Evolutionary conservation across 768 basidiomycete genomes (phyloP).

Genomic region (Amanita pseudoporphyria): DNA sequence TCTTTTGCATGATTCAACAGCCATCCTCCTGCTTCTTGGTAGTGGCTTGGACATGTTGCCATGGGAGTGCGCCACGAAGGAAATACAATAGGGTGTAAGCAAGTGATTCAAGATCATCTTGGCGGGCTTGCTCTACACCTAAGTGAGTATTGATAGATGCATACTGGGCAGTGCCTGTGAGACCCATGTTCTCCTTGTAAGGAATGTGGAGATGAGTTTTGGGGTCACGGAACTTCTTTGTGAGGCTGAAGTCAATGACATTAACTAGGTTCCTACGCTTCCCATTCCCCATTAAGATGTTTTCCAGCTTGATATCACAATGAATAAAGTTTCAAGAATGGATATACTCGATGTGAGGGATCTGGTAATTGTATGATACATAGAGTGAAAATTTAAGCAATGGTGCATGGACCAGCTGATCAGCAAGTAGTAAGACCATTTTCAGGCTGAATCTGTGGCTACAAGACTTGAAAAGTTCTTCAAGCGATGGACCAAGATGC

Average conservation of each 20-base stretch:
- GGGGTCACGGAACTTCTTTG: too few species aligned
- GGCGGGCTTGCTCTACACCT: too few species aligned
- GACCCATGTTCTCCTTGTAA: too few species aligned
- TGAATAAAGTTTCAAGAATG: constrained; percentile 98
- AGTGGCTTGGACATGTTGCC: constrained; percentile 27
- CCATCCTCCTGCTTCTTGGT: constrained; percentile 26
- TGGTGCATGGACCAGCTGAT: constrained; percentile 68
- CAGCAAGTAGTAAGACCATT: constrained; percentile 92
- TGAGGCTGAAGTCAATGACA: too few species aligned
- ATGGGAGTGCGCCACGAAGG: too few species aligned
- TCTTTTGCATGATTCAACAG: constrained; percentile 32
- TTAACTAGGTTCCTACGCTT: too few species aligned
- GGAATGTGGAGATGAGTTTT: too few species aligned
- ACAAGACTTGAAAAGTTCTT: constrained; percentile 90
- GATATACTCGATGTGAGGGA: constrained; percentile 98
- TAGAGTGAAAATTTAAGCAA: constrained; percentile 15
- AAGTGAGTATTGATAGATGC: constrained; percentile 98
- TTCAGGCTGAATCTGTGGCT: constrained; percentile 97
- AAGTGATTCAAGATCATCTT: too few species aligned
- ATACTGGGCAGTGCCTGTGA: too few species aligned
- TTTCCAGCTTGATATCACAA: constrained; percentile 98
- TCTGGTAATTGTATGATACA: constrained; percentile 43
- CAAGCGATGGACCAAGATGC: constrained; percentile 87
- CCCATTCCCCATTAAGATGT: constrained; percentile 99
- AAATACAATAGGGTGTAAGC: too few species aligned